phyloP scores from a whole-genome alignment of 2,329 filamentous ascomycete genomes.

The Aspergillus ustus region DNA sequence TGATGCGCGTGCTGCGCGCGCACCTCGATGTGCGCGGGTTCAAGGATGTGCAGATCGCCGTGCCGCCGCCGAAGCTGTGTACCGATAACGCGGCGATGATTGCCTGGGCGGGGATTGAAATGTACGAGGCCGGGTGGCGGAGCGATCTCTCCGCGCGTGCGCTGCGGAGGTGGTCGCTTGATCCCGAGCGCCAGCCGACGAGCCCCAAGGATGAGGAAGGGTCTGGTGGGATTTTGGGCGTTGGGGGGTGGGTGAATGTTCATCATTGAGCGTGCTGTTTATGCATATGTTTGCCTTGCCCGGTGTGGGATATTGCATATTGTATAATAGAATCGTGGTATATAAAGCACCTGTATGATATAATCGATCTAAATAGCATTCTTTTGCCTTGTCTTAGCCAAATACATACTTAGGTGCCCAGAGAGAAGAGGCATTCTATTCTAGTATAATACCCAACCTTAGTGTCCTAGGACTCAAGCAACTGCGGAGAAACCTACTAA shows the following conservation, averaged over 20 bases:
- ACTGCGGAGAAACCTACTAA: too few relatives aligned
- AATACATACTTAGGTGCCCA: too few relatives aligned
- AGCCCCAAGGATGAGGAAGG: conserved; percentile 56
- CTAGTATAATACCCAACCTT: too few relatives aligned
- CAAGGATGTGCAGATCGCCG: conserved; percentile 63
- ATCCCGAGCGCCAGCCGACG: conserved; percentile 50
- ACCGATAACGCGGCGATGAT: conserved; percentile 99
- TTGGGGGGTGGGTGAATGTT: conserved; percentile 53
- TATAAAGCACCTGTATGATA: too few relatives aligned
- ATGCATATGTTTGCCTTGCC: too few relatives aligned
- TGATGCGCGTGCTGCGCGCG: conserved; percentile 68
- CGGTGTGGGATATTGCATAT: too few relatives aligned
- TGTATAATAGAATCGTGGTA: too few relatives aligned
- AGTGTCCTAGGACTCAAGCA: too few relatives aligned
- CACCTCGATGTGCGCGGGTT: conserved; percentile 72
- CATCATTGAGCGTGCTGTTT: too few relatives aligned
- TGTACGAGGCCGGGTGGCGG: conserved; percentile 79
- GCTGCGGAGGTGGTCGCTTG: conserved; percentile 75
- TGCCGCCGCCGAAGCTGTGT: conserved; percentile 78
- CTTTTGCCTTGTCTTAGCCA: too few relatives aligned
- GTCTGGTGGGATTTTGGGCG: conserved; percentile 66
- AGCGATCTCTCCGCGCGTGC: conserved; percentile 65
- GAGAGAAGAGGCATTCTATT: too few relatives aligned
- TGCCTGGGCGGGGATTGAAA: conserved; percentile 89
- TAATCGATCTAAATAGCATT: too few relatives aligned